Evolutionary conservation across 305 asterid genomes (phyloP).

Genomic region (Ilex paraguariensis): DNA sequence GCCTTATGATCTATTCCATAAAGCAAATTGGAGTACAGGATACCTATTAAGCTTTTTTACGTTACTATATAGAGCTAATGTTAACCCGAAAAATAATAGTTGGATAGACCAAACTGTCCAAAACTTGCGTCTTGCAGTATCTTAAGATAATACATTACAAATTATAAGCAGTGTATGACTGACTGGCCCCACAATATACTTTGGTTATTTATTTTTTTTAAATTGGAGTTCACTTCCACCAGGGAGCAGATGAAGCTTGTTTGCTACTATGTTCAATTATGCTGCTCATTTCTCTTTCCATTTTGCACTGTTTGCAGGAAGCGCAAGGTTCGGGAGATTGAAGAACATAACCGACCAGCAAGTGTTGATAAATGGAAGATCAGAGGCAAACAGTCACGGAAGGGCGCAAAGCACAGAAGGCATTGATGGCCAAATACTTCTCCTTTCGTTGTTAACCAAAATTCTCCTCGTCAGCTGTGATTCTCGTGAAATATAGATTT

Average conservation of each 20-base stretch:
- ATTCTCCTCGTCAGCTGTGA: no score
- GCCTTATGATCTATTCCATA: background rate
- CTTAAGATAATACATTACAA: no score
- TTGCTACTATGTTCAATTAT: background rate
- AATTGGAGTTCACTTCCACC: background rate
- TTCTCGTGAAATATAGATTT: no score
- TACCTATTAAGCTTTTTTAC: no score
- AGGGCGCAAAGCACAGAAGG: constrained; percentile 34
- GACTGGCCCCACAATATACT: no score
- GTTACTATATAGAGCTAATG: no score
- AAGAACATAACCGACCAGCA: constrained; percentile 55
- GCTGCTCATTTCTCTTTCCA: background rate
- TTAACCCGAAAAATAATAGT: no score
- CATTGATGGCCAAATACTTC: constrained; percentile 14
- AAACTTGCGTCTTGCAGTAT: no score
- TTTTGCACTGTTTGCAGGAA: constrained; percentile 32
- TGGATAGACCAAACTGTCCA: no score
- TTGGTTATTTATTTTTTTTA: background rate
- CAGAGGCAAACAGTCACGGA: constrained; percentile 29
- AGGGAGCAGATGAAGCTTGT: background rate
- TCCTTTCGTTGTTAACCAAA: background rate
- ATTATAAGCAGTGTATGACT: no score
- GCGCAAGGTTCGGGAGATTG: constrained; percentile 71
- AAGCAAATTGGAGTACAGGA: background rate
- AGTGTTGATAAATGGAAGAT: constrained; percentile 70